Evolutionary conservation across 306 rosid genomes (phyloP), one percentile per base, ranked within the genome.

Genomic region (Pachyrhizus erosus): DNA sequence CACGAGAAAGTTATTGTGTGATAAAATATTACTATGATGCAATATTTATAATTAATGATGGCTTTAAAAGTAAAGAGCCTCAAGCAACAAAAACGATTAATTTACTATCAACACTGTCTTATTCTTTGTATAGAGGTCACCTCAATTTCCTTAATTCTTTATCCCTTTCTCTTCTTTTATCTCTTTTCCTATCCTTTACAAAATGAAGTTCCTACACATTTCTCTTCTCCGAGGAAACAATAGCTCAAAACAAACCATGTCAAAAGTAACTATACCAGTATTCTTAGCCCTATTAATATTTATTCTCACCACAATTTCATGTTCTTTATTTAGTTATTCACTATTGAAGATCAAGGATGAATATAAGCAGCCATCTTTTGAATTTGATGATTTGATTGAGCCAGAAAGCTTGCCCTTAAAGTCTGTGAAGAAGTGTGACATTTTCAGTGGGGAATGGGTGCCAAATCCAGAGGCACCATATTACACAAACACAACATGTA

Each of bases 361-460:
- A 15, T 31, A 83, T 2, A 34, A 85, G 40, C 26, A 65, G 2
- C 34, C 76, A 2, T 13, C 64, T 0, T 62, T 73, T 55, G 14
- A 15, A 29, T 14, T 29, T 27, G 70, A 15, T 62, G 80, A 74
- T 39, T 21, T 81, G 76, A 58, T 40, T 10, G 80, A 70, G 42
- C 7, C 76, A 77, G 6, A 39, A 1, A 82, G 79, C 12, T 52
- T 45, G 0, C 6, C 86, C 2, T 69, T 83, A 57, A n/a, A 2
- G 9, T 37, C 79, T 10, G 52, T 69, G 17, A 57, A 78, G 11
- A 66, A 70, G 40, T 94, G 98, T 83, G 98, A 93, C 80, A 83
- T 95, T 11, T 95, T 88, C 43, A 84, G 65, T 6, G 98, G 98
- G 2, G 95, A 95, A 20, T 93, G 98, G 98, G 70, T 93, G 3